Conservation (phyloP, 1,284 basidiomycete genomes). For the Cerioporus squamosus region DNA sequence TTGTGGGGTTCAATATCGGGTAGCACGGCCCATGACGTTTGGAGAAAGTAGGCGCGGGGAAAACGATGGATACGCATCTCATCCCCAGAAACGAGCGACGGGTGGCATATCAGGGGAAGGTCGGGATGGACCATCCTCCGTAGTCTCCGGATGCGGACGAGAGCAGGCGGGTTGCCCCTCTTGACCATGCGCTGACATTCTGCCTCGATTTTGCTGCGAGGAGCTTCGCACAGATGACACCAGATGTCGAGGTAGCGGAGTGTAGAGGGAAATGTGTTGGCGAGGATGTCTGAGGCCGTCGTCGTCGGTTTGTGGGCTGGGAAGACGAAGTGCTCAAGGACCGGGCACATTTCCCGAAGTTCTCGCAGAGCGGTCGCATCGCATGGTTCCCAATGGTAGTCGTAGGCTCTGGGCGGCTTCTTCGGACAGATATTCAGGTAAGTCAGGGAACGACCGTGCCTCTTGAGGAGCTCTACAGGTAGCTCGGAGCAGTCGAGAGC, state of each 20-base stretch:
- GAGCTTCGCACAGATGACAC: constrained; percentile 2
- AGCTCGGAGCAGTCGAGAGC: neutral
- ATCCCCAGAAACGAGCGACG: neutral
- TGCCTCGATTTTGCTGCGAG: neutral
- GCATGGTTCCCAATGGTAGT: neutral
- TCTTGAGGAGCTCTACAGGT: constrained; percentile 3
- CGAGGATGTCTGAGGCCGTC: neutral
- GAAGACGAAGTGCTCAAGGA: constrained; percentile 17
- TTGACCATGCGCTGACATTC: neutral
- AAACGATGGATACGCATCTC: constrained; percentile 4
- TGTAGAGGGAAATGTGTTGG: neutral
- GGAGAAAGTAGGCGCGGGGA: neutral
- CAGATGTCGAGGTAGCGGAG: constrained; percentile 16
- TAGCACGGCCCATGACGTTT: constrained; percentile 1
- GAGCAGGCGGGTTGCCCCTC: neutral
- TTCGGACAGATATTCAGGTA: constrained; percentile 16
- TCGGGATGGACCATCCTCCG: constrained; percentile 2
- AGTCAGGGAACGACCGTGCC: constrained; percentile 6
- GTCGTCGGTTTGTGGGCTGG: neutral
- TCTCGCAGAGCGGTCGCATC: neutral
- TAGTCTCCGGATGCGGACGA: constrained; percentile 3
- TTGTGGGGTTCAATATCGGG: constrained; percentile 1
- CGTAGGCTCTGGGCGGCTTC: neutral
- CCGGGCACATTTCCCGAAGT: constrained; percentile 3
- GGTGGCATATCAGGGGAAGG: constrained; percentile 15